Evolutionary conservation across 371 early-diverging fungal genomes (phyloP), one percentile per base, ranked within the genome.

Genomic region (Mortierella sp.): DNA sequence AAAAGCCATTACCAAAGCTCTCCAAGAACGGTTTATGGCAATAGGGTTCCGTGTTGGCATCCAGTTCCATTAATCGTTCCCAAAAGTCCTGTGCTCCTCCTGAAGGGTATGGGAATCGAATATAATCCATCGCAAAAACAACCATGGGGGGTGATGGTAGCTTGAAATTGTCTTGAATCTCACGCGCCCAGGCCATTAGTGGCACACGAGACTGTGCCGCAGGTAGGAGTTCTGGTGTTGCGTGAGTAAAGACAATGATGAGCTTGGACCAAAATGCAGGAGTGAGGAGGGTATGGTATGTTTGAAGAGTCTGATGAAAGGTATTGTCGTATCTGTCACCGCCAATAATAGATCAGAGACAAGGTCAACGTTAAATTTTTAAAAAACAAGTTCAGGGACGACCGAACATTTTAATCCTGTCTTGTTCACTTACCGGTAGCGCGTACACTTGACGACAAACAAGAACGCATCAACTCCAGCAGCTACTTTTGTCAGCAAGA

Each of bases 371-470:
- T 38, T 41, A 41, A 24, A 41, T 21, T 24, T 36, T 36, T 36
- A 36, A 36, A 36, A 36, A 36, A 36, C 36, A 36, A 36, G 36
- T 6, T 36, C 36, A 36, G 7, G 36, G 6, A 36, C 36, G 36
- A 36, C 36, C 36, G 36, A 36, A 2, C 36, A 36, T 36, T 36
- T 6, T 6, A 36, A 36, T 36, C 4, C 7, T 36, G 24, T 58
- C 8, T 36, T 24, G 13, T 59, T 13, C 45, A 43, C 67, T 57
- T 55, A 78, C 83, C 83, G 61, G 50, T 83, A 83, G 4, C 63
- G 83, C 28, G 83, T 83, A 58, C 75, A 77, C 57, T 83, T 83
- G 63, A 77, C 78, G 16, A 77, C 83, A 62, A 83, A 74, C 1
- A 83, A 59, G 43, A 83, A 83, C 0, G 83, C 83, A 41, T 83